Evolutionary conservation across 2,329 filamentous ascomycete species (phyloP), one percentile per base, ranked within the genome.

Genomic region (Pseudogymnoascus sp.): DNA sequence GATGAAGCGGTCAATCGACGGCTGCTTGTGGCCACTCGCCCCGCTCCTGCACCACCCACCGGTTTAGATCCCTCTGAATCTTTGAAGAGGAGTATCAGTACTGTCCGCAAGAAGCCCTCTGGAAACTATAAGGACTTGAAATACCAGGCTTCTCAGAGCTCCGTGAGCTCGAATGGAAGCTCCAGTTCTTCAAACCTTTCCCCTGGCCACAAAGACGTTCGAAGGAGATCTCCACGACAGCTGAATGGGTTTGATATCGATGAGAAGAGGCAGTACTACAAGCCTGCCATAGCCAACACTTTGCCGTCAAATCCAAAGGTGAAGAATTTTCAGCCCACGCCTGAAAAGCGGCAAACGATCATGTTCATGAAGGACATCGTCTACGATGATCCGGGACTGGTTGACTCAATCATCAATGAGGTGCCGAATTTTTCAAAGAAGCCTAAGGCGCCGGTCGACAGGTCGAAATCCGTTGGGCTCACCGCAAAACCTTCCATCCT

Each of bases 281-380:
- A 36, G 37, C 18, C 18, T 33, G 36, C 39, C 48, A 40, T 59
- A 48, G 10, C 64, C 66, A 9, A 61, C 63, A 10, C 60, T 67
- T 1, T 55, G 13, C 58, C 58, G 18, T 40, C 58, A 2, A 59
- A 59, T 10, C 58, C 58, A 29, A 59, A 59, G 25, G n/a, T 18
- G n/a, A 55, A 31, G 4, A 5, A 33, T 5, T 55, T 55, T 5
- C 62, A 66, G 33, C 58, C 62, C 15, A 25, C 18, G 9, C 59
- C 64, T 18, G 45, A 67, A 61, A 75, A 72, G 60, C 72, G 79
- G 25, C 77, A 79, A 63, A 83, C 78, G 3, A 77, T 84, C 52
- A 79, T 85, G 77, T 78, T 83, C 61, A 71, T 85, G 59, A 84
- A 83, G 63, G 76, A 80, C 59, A 82, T 84, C 61, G 75, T 81